phyloP scores from a whole-genome alignment of 306 rosid genomes.

The Arachis hypogaea region DNA sequence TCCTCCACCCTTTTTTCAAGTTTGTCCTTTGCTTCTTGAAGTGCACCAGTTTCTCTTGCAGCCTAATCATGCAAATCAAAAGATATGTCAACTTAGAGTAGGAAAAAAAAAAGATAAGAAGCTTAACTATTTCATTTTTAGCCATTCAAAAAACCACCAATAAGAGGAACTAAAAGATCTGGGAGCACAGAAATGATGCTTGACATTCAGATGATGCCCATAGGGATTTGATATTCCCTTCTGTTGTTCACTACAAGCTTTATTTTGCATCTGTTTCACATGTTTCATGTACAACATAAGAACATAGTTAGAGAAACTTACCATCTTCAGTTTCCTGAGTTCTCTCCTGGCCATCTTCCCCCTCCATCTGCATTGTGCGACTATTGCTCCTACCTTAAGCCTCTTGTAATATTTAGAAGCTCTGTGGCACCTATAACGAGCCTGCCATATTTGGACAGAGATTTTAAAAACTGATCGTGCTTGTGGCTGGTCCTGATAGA shows the following conservation, averaged over 20 bases:
- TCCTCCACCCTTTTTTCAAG: conserved; percentile 86
- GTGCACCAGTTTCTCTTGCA: conserved; percentile 91
- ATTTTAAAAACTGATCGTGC: conserved; percentile 11
- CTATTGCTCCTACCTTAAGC: conserved; percentile 81
- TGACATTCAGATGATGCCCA: background rate
- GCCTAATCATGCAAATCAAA: conserved; percentile 54
- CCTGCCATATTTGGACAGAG: conserved; percentile 56
- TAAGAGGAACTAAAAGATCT: conserved; percentile 1
- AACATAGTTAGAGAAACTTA: conserved; percentile 28
- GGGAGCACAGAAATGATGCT: background rate
- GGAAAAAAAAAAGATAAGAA: conserved; percentile 17
- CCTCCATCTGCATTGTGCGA: conserved; percentile 86
- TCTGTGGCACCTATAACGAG: conserved; percentile 86
- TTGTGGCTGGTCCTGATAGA: conserved; percentile 26
- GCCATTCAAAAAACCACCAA: conserved; percentile 10
- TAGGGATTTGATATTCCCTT: too few relatives aligned
- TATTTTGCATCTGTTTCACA: conserved; percentile 3
- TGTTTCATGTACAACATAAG: background rate
- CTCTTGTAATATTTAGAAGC: conserved; percentile 67
- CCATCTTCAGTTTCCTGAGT: conserved; percentile 97
- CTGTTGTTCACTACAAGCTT: background rate
- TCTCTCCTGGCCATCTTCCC: conserved; percentile 73
- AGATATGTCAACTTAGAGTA: conserved; percentile 35
- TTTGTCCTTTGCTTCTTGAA: conserved; percentile 84
- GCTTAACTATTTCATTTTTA: conserved; percentile 25